Conservation (phyloP, 129 eudicot species). For the Lactuca sativa region DNA sequence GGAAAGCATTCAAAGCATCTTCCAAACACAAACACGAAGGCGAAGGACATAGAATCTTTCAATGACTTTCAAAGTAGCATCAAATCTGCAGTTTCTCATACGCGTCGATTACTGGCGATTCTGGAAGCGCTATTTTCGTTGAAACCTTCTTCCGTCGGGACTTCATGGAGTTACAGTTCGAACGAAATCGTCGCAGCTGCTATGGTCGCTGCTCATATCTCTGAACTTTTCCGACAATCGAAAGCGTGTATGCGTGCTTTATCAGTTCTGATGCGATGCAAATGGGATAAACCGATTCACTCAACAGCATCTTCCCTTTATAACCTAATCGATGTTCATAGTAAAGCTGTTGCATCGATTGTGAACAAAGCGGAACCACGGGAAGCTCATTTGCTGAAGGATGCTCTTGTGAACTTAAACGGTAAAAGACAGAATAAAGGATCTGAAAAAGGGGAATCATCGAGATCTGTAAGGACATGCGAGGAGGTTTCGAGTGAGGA, state of each 20-base stretch:
- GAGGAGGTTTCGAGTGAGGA: slow-evolving; percentile 45
- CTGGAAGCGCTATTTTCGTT: slow-evolving; percentile 71
- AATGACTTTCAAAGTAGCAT: slow-evolving; percentile 52
- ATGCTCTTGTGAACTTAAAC: slow-evolving; percentile 35
- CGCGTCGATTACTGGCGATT: slow-evolving; percentile 75
- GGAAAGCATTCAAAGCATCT: slow-evolving; percentile 32
- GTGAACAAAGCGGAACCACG: slow-evolving; percentile 92
- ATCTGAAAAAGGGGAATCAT: neutral
- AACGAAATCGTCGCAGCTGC: slow-evolving; percentile 99
- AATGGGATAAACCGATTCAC: slow-evolving; percentile 85
- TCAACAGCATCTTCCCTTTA: slow-evolving; percentile 78
- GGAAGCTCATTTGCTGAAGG: slow-evolving; percentile 75
- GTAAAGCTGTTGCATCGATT: slow-evolving; percentile 95
- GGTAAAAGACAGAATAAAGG: slow-evolving; percentile 49
- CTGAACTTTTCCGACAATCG: slow-evolving; percentile 82
- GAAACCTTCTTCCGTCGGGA: slow-evolving; percentile 92
- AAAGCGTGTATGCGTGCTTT: slow-evolving; percentile 90
- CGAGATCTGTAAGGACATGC: slow-evolving; percentile 34
- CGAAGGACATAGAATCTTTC: slow-evolving; percentile 46
- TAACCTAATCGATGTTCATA: slow-evolving; percentile 77
- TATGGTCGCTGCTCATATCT: slow-evolving; percentile 98
- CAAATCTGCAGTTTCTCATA: slow-evolving; percentile 77
- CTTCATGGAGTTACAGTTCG: slow-evolving; percentile 94
- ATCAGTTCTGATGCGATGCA: slow-evolving; percentile 71
- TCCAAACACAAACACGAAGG: slow-evolving; percentile 1